These are phyloP conservation scores for Pseudogymnoascus sp. DNA, from an alignment of 2,329 filamentous ascomycete species.

Conservation along the genomic window DNA sequence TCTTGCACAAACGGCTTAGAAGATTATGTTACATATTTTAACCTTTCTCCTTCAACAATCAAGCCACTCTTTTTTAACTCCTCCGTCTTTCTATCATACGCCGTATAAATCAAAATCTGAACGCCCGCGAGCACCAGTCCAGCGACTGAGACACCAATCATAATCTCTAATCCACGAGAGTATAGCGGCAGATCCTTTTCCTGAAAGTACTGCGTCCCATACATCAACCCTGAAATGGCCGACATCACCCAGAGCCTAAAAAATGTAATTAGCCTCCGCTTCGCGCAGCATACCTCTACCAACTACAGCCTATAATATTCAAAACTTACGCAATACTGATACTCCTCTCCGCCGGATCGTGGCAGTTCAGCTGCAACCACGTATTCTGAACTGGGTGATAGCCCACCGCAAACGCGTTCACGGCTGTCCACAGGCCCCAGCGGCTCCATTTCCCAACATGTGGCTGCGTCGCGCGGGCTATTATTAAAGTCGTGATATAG, in stretches of 20 bases:
- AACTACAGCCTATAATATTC: not conserved
- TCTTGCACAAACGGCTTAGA: not conserved
- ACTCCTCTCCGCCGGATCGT: slow-evolving; percentile 23
- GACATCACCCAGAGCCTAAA: slow-evolving; percentile 19
- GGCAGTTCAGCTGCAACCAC: slow-evolving; percentile 16
- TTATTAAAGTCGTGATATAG: slow-evolving; percentile 32
- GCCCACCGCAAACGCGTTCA: slow-evolving; percentile 21
- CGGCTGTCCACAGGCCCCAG: slow-evolving; percentile 12
- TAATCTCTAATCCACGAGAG: slow-evolving; percentile 5
- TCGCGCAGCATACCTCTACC: not conserved
- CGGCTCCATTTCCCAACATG: slow-evolving; percentile 12
- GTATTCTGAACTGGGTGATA: slow-evolving; percentile 25
- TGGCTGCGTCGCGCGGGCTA: slow-evolving; percentile 25
- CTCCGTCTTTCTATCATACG: slow-evolving; percentile 7
- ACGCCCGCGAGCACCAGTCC: not conserved
- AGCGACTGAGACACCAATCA: slow-evolving; percentile 6
- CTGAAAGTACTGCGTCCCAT: slow-evolving; percentile 23
- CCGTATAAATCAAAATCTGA: not conserved
- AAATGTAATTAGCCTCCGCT: not conserved
- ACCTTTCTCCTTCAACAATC: not conserved
- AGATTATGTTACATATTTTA: not conserved
- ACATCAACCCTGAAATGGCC: slow-evolving; percentile 24
- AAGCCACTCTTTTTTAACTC: not conserved
- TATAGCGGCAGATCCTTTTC: slow-evolving; percentile 19
- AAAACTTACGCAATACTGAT: slow-evolving; percentile 24